Base-by-base conservation (phyloP, 2,329 filamentous ascomycete genomes). In the Dactylellina parvicollis region DNA sequence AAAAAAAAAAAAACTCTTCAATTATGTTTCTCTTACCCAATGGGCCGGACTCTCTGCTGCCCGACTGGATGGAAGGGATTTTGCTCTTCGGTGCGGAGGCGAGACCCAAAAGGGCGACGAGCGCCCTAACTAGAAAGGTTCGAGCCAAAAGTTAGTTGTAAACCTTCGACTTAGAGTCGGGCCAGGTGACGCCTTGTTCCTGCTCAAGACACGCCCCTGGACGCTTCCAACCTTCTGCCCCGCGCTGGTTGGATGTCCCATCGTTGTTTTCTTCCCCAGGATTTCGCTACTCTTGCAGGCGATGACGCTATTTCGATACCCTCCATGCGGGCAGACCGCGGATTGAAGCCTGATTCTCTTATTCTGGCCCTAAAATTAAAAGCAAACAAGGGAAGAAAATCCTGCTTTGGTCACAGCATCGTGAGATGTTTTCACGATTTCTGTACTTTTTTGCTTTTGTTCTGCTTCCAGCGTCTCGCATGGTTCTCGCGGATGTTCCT, bases 221-320 rank as follows among this genome's bases (percentile, higher is more conserved):
- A 36, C 42, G 9, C 20, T 32, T n/a, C 32, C 47, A 67, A 67
- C 38, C 62, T 57, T 54, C 42, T 56, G 56, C 65, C 65, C 65
- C 56, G 56, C 65, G 50, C 34, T 64, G 36, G 34, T 20, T 50
- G 36, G 8, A 24, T 60, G 16, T 44, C 16, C 42, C 47, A 47
- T 22, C 16, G 2, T 38, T 50, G 30, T 65, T 64, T 46, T 46
- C 61, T 72, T 72, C 67, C 67, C 67, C 67, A 65, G 67, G 65
- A 50, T 72, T 65, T 72, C 67, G 59, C 59, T 72, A 60, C 59
- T 46, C n/a, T 59, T 59, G 57, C 57, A 72, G 50, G 16, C 34
- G 46, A 72, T 72, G 67, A 72, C 67, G 59, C 67, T 72, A 72
- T 72, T 59, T 72, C 30, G 59, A 64, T 72, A 34, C 47, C 46